Conservation (phyloP, 2,329 filamentous ascomycete species). For the Rugonectria rugulosa region DNA sequence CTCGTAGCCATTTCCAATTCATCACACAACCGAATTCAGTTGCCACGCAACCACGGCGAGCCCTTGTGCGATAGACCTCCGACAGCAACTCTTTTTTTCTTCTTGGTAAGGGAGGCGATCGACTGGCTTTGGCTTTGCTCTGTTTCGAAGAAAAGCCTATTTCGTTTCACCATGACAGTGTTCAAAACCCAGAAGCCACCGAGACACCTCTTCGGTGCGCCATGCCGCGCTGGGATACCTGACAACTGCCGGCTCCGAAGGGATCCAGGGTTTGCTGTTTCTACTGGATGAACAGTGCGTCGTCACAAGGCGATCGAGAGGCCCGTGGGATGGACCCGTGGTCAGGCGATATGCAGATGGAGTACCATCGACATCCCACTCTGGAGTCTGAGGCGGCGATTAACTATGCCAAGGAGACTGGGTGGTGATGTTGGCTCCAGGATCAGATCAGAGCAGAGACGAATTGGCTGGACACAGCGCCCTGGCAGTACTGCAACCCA, state of each 20-base stretch:
- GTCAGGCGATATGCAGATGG: not conserved
- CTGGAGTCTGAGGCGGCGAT: not conserved
- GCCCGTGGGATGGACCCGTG: constrained; percentile 2
- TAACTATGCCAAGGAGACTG: not conserved
- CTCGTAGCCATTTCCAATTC: not conserved
- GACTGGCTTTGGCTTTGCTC: not conserved
- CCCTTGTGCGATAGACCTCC: not conserved
- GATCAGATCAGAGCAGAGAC: not conserved
- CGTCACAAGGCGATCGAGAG: constrained; percentile 9
- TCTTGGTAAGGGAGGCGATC: too few species aligned
- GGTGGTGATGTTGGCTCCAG: not conserved
- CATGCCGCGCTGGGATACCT: not conserved
- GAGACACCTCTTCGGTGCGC: constrained; percentile 3
- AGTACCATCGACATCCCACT: not conserved
- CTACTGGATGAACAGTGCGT: not conserved
- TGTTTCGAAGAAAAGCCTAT: not conserved
- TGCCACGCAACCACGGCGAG: not conserved
- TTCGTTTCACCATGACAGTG: constrained; percentile 11
- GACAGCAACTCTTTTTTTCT: too few species aligned
- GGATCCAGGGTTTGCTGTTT: too few species aligned
- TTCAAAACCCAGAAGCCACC: constrained; percentile 8
- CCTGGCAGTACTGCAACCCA: too few species aligned
- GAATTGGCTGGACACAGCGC: too few species aligned
- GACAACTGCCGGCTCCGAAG: not conserved
- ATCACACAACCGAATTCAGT: not conserved